These are phyloP conservation scores for Arabis hirsuta DNA, from an alignment of 345 rosid genomes.

Conservation along the genomic window DNA sequence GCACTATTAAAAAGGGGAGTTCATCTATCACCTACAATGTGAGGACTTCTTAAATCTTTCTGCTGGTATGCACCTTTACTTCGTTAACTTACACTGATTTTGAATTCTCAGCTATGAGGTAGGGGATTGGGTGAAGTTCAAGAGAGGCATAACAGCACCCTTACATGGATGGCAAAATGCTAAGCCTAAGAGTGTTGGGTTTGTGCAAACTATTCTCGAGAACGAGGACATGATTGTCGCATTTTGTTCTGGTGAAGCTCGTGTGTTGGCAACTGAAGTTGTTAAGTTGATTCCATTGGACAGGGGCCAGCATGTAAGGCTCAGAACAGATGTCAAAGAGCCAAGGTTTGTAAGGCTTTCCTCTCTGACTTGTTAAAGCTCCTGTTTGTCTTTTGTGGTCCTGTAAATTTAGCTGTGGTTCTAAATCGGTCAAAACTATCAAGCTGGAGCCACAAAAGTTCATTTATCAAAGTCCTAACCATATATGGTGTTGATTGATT, in stretches of 20 bases:
- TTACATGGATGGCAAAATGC: constrained; percentile 96
- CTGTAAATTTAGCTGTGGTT: constrained; percentile 16
- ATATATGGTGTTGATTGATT: constrained; percentile 36
- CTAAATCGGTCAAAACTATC: constrained; percentile 6
- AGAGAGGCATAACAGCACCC: constrained; percentile 72
- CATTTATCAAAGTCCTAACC: constrained; percentile 29
- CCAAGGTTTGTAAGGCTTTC: constrained; percentile 70
- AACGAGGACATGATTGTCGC: constrained; percentile 75
- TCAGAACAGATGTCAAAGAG: constrained; percentile 74
- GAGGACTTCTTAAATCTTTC: constrained; percentile 46
- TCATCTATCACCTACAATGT: constrained; percentile 88
- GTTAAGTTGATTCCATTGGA: constrained; percentile 89
- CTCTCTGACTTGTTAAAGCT: constrained; percentile 17
- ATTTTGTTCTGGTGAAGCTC: constrained; percentile 91
- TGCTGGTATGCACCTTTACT: constrained; percentile 30
- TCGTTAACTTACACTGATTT: constrained; percentile 16
- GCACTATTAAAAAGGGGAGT: constrained; percentile 77
- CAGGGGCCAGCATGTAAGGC: constrained; percentile 93
- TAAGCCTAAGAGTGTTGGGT: constrained; percentile 85
- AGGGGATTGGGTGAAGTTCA: constrained; percentile 98
- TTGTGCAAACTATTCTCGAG: constrained; percentile 84
- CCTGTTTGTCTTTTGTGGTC: constrained; percentile 4
- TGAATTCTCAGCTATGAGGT: constrained; percentile 68
- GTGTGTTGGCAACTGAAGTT: constrained; percentile 81
- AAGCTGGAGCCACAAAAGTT: constrained; percentile 23